Evolutionary conservation across 2,329 filamentous ascomycete species (phyloP).

Genomic region (Claviceps arundinis): DNA sequence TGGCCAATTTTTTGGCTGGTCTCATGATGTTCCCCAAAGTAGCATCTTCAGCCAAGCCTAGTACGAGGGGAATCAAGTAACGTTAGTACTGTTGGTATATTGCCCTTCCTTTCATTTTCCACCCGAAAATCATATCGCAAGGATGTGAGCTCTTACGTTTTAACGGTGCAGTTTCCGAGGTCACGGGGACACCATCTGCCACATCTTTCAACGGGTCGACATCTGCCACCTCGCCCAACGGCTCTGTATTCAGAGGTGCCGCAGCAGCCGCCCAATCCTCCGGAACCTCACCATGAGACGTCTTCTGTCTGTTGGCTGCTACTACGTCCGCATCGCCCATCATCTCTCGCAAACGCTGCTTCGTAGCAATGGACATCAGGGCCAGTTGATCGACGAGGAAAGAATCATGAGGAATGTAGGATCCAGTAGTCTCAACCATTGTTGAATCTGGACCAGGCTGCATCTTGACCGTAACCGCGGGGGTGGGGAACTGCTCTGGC

Average conservation of each 20-base stretch:
- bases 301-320: slow-evolving; percentile 57
- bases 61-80: neutral
- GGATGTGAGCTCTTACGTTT: slow-evolving; percentile 39
- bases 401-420: slow-evolving; percentile 62
- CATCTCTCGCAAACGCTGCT: slow-evolving; percentile 62
- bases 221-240: slow-evolving; percentile 13
- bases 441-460: slow-evolving; percentile 49
- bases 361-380: slow-evolving; percentile 68
- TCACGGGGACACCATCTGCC: slow-evolving; percentile 30
- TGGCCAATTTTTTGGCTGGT: slow-evolving; percentile 29
- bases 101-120: neutral
- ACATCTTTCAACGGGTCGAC: slow-evolving; percentile 11
- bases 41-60: slow-evolving; percentile 28
- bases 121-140: neutral
- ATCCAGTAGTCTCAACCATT: slow-evolving; percentile 48
- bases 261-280: slow-evolving; percentile 65
- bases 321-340: slow-evolving; percentile 65
- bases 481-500: slow-evolving; percentile 35
- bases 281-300: slow-evolving; percentile 68
- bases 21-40: slow-evolving; percentile 26
- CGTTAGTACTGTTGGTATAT: neutral
- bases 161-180: slow-evolving; percentile 36
- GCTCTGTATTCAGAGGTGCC: slow-evolving; percentile 31
- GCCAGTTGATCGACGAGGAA: slow-evolving; percentile 71
- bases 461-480: slow-evolving; percentile 39